Percentiles rank a stretch among this genome's conserved stretches.
phyloP scores from a whole-genome alignment of 768 basidiomycete species.

The Russula vinacea region DNA sequence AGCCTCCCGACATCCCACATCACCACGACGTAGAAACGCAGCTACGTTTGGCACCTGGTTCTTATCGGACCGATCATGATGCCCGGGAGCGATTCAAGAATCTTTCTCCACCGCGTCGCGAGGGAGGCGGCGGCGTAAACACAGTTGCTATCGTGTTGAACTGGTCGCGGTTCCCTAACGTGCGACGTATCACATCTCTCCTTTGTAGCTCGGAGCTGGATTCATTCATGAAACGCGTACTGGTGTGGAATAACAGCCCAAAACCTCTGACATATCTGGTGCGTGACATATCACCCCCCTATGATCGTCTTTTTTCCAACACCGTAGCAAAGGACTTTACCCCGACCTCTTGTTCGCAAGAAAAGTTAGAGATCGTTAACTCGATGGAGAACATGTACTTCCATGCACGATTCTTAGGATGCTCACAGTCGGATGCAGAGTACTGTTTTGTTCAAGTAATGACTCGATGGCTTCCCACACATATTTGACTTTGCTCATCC shows the following conservation, averaged over 20 bases:
- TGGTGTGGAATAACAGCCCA: slow-evolving; percentile 65
- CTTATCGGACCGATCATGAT: background rate
- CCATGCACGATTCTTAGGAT: slow-evolving; percentile 59
- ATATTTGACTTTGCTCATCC: slow-evolving; percentile 1
- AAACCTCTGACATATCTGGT: slow-evolving; percentile 47
- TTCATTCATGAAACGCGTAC: slow-evolving; percentile 46
- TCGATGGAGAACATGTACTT: slow-evolving; percentile 58
- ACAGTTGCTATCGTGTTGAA: slow-evolving; percentile 55
- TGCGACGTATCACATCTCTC: slow-evolving; percentile 50
- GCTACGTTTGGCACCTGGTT: slow-evolving; percentile 8
- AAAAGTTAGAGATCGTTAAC: slow-evolving; percentile 52
- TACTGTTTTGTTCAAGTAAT: slow-evolving; percentile 64
- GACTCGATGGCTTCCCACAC: slow-evolving; percentile 31
- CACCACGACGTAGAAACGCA: background rate
- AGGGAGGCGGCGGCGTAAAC: background rate
- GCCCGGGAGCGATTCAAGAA: background rate
- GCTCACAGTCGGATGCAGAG: slow-evolving; percentile 47
- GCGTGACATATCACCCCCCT: slow-evolving; percentile 26
- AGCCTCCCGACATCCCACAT: slow-evolving; percentile 2
- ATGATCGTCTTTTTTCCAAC: slow-evolving; percentile 37
- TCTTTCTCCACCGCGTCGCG: background rate
- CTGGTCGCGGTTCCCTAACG: slow-evolving; percentile 65
- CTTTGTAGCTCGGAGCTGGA: slow-evolving; percentile 50
- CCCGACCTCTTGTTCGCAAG: slow-evolving; percentile 41
- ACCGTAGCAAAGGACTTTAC: slow-evolving; percentile 21